A percentile compares a stretch with the other conserved stretches of the same genome.
These are phyloP conservation scores for Colletotrichum cereale DNA, from an alignment of 2,329 filamentous ascomycete genomes.

Conservation along the genomic window DNA sequence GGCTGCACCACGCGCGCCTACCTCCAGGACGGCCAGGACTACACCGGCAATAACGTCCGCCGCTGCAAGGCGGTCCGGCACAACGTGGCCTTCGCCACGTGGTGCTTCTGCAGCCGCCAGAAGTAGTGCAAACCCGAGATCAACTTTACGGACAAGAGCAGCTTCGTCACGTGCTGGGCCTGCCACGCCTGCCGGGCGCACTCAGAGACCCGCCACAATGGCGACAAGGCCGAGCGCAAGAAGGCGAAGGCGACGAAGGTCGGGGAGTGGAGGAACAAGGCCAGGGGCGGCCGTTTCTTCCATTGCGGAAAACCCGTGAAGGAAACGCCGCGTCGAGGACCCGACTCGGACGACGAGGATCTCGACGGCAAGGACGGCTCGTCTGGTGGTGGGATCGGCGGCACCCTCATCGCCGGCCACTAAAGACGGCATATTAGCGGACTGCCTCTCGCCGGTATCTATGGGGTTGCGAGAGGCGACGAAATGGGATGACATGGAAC, in stretches of 20 bases:
- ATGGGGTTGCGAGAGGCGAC: not conserved
- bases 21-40: not conserved
- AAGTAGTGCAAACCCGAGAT: not conserved
- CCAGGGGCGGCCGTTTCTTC: too few species aligned
- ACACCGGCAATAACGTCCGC: not conserved
- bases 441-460: not conserved
- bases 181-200: not conserved
- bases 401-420: not conserved
- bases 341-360: slow-evolving; percentile 16
- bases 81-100: not conserved
- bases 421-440: not conserved
- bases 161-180: not conserved
- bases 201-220: not conserved
- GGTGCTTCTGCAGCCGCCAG: slow-evolving; percentile 4
- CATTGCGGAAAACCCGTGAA: not conserved
- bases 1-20: not conserved
- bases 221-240: not conserved
- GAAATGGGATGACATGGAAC: not conserved
- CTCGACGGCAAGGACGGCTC: not conserved
- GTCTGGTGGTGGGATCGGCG: not conserved
- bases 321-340: not conserved
- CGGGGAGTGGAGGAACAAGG: not conserved
- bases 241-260: not conserved
- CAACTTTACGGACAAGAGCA: not conserved
- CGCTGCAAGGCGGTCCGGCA: not conserved